Conservation (phyloP, 306 rosid genomes). For the Trifolium dubium region DNA sequence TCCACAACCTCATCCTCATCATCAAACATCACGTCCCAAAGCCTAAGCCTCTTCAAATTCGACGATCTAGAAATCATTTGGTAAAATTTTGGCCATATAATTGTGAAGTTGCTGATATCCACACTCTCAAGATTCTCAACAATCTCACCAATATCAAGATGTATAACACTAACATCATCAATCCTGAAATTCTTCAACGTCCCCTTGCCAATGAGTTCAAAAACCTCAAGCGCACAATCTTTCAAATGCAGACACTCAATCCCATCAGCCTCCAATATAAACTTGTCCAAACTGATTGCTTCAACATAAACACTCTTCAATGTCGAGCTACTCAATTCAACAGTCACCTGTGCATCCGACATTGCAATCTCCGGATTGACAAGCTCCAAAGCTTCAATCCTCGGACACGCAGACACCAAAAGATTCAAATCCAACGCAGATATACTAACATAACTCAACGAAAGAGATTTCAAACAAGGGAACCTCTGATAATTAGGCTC, state of each 20-base stretch:
- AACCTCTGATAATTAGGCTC: constrained; percentile 78
- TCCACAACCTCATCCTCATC: constrained; percentile 62
- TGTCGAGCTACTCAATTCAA: constrained; percentile 68
- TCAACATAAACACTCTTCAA: constrained; percentile 69
- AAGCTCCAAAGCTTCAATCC: constrained; percentile 62
- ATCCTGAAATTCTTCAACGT: constrained; percentile 57
- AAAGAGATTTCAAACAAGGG: constrained; percentile 74
- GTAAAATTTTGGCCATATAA: constrained; percentile 57
- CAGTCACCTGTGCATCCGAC: constrained; percentile 61
- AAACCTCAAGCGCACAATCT: constrained; percentile 56
- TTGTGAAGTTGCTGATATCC: constrained; percentile 59
- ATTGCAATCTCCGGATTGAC: constrained; percentile 70
- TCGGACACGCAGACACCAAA: constrained; percentile 69
- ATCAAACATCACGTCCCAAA: constrained; percentile 60
- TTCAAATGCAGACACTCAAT: constrained; percentile 56
- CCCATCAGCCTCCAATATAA: constrained; percentile 55
- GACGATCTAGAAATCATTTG: constrained; percentile 55
- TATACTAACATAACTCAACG: constrained; percentile 61
- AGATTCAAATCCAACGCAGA: constrained; percentile 80
- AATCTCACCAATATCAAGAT: constrained; percentile 59
- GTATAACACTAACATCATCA: constrained; percentile 57
- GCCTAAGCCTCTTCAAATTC: constrained; percentile 50
- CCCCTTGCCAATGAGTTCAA: constrained; percentile 58
- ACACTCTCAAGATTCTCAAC: constrained; percentile 54
- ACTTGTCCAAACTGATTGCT: constrained; percentile 71